Percentiles rank a stretch among this genome's conserved stretches.
These are phyloP conservation scores for Neotropicomus parvogracilis DNA, from an alignment of 1,284 basidiomycete genomes.

Conservation along the genomic window DNA sequence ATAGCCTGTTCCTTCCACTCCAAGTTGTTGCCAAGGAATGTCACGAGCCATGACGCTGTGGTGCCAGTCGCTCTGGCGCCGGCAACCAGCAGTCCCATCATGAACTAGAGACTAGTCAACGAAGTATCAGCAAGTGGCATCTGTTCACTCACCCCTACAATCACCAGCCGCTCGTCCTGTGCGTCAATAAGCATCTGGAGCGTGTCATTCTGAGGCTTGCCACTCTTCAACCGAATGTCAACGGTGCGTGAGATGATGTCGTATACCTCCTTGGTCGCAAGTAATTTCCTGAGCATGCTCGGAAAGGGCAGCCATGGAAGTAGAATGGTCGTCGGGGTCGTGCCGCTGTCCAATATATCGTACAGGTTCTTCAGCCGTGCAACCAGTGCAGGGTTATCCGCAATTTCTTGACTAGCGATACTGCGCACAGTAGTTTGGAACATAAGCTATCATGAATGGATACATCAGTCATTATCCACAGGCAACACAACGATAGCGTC, in stretches of 20 bases:
- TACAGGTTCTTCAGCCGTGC: constrained; percentile 59
- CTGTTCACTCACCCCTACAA: constrained; percentile 57
- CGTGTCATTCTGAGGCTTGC: constrained; percentile 57
- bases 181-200: constrained; percentile 68
- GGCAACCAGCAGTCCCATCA: constrained; percentile 72
- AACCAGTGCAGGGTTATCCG: constrained; percentile 57
- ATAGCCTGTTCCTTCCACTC: constrained; percentile 59
- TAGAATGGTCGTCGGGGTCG: constrained; percentile 65
- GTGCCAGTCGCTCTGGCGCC: constrained; percentile 73
- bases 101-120: constrained; percentile 49
- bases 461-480: neutral
- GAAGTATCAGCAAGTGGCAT: constrained; percentile 18
- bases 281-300: constrained; percentile 62
- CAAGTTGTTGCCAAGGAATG: constrained; percentile 59
- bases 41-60: constrained; percentile 71
- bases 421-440: constrained; percentile 69
- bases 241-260: constrained; percentile 59
- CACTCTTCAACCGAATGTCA: constrained; percentile 50
- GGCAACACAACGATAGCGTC: neutral
- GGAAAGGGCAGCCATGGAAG: constrained; percentile 71
- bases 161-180: constrained; percentile 59
- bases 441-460: constrained; percentile 44
- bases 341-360: constrained; percentile 60
- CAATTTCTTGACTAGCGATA: constrained; percentile 62
- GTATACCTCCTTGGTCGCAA: constrained; percentile 69